These are phyloP conservation scores for Acorus gramineus DNA, from an alignment of 106 monocot species.

Conservation along the genomic window DNA sequence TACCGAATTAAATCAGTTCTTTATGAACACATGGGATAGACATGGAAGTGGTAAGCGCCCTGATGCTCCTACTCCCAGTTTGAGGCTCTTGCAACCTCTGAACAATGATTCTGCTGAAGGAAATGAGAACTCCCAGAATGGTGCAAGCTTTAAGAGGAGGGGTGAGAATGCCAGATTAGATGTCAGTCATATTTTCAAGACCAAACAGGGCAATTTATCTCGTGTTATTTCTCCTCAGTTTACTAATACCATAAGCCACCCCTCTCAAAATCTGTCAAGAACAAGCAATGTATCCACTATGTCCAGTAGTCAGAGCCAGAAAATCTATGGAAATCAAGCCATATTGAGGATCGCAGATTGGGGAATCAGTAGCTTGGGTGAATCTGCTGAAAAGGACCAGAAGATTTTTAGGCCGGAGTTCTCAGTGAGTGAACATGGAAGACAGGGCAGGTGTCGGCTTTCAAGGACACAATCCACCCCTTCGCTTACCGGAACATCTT, in stretches of 20 bases:
- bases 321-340: constrained; percentile 14
- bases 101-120: constrained; percentile 17
- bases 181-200: constrained; percentile 10
- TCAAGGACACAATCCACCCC: constrained; percentile 80
- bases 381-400: constrained; percentile 25
- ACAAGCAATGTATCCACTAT: constrained; percentile 10
- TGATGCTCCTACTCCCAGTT: constrained; percentile 33
- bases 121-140: constrained; percentile 3
- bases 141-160: constrained; percentile 5
- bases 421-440: constrained; percentile 20
- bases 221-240: constrained; percentile 11
- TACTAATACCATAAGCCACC: constrained; percentile 9
- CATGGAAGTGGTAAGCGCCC: constrained; percentile 56
- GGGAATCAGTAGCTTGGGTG: constrained; percentile 17
- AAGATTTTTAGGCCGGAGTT: constrained; percentile 24
- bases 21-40: constrained; percentile 72
- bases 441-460: constrained; percentile 42
- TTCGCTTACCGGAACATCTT: constrained; percentile 47
- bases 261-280: constrained; percentile 14
- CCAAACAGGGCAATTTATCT: constrained; percentile 7
- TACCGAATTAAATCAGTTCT: constrained; percentile 63
- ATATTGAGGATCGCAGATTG: constrained; percentile 18
- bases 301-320: constrained; percentile 19
- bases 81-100: constrained; percentile 8
- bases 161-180: constrained; percentile 4